Base-by-base conservation (phyloP, 805 yeast species). In the Saturnispora besseyi region DNA sequence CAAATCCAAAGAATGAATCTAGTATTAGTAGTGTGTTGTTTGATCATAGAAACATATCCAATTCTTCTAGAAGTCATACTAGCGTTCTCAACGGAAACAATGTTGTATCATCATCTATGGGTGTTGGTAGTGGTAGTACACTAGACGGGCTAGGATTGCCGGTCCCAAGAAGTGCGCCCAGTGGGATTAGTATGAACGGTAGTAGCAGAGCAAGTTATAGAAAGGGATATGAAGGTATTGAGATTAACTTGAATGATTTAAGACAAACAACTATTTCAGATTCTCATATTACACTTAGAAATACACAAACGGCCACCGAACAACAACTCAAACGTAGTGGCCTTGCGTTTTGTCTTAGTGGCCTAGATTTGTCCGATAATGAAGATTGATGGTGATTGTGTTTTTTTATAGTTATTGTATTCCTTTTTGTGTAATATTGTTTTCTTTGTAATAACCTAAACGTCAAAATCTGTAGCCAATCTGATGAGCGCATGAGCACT, bases 281-380 rank as follows among this genome's bases (percentile, higher is more conserved):
- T 24, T 22, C 15, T 12, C 42, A 38, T 26, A 8, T 26, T 26
- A 26, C 29, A 26, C 29, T 26, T 26, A 26, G 29, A 6, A 26
- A 9, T 11, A 22, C 24, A 15, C 40, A 10, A 18, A 36, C 40
- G 11, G 40, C 13, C 1, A 36, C 12, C 13, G 40, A 36, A 11
- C 9, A 5, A 5, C 26, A 21, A 11, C 15, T n/a, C 18, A 38
- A 38, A 24, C n/a, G 30, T 12, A 51, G 53, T 32, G 59, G 55
- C 1, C 44, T 57, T 28, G 59, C 59, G 4, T 56, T 34, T 30
- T 51, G 55, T 11, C 45, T 57, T 10, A 42, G 37, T 11, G 54
- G 49, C 12, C 48, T 57, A 21, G 45, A 44, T 29, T 45, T 57
- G 8, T 38, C 21, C 1, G 30, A 38, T 5, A 41, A 49, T 11